Evolutionary conservation across 2,329 filamentous ascomycete genomes (phyloP), one percentile per base, ranked within the genome.

Genomic region (Talaromyces sp.): DNA sequence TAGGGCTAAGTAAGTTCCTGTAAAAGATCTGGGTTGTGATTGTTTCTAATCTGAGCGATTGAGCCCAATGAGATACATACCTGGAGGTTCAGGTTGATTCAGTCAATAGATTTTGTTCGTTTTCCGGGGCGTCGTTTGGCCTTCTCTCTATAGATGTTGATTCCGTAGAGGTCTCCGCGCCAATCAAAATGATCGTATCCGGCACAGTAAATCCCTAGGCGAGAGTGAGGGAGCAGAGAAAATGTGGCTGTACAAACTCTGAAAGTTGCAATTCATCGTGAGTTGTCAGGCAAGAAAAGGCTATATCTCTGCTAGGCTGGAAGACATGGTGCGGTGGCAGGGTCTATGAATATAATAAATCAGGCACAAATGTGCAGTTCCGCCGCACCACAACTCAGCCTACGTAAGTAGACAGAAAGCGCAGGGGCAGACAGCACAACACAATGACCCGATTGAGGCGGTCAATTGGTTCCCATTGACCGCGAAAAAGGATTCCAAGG

Each of bases 261-360:
- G 66, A 63, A 36, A 69, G 58, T 69, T 65, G 69, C 40, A 70
- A 72, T 73, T 73, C 76, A 79, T 78, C 58, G 73, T 77, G 76
- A 71, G 74, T 70, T 47, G 61, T 45, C 27, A 47, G 43, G 70
- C 71, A 67, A 70, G 51, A 66, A 67, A 63, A 70, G 66, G 19
- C 38, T 61, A 63, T 68, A 67, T 67, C 69, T 70, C 67, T 47
- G 59, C 54, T 45, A 66, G 60, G 59, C 64, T 58, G 43, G 43
- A 51, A 62, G 61, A 45, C 60, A 40, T 59, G 61, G 56, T 40
- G 65, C 70, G 69, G 60, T 70, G 68, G 68, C 69, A 70, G 68
- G 66, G 68, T 69, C 70, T 68, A 69, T 69, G 70, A 67, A 22
- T 51, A 22, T 61, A 60, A 54, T 40, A 43, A 58, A 66, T 66